Evolutionary conservation across 2,329 filamentous ascomycete genomes (phyloP), one percentile per base, ranked within the genome.

Genomic region (Eurotiales sp.): DNA sequence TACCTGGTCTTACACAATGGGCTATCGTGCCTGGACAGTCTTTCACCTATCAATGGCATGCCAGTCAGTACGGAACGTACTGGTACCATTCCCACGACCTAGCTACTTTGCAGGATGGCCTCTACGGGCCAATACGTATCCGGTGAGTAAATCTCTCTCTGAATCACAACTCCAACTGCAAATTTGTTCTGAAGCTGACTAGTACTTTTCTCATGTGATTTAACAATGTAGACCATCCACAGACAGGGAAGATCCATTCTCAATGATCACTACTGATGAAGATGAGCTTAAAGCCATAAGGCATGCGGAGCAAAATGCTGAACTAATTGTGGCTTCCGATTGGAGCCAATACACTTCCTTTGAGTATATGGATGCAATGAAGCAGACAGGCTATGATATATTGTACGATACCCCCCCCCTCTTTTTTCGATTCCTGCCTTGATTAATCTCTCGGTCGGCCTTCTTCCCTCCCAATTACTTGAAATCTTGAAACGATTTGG

Each of bases 61-160:
- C 81, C 0, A 72, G 70, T 0, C 75, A 81, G 50, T 77, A 80
- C 57, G 83, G 83, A 3, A 77, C 75, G 37, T 82, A 80, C 64
- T 84, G 78, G 72, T 85, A 85, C 56, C 82, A 85, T 64, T 75
- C 79, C 0, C 82, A 85, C 58, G 71, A 72, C 21, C 66, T 70
- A 1, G 74, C 74, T 1, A 81, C 83, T 54, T 71, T 85, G 12
- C 77, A 82, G 52, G 82, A 86, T 57, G 83, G 83, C 0, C 65
- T 83, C 10, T 81, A 77, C 46, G 83, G 82, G 0, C 66, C 81
- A 2, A 77, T 85, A 1, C 60, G 78, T 8, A 78, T 85, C 15
- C 42, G 52, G 52, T 51, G 14, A 22, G 43, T 2, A 39, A 23
- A 11, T 22, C 25, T 17, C 10, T 23, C 30, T 3, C 30, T 40